Conservation (phyloP, 768 basidiomycete species). For the Hericium rajendrae region DNA sequence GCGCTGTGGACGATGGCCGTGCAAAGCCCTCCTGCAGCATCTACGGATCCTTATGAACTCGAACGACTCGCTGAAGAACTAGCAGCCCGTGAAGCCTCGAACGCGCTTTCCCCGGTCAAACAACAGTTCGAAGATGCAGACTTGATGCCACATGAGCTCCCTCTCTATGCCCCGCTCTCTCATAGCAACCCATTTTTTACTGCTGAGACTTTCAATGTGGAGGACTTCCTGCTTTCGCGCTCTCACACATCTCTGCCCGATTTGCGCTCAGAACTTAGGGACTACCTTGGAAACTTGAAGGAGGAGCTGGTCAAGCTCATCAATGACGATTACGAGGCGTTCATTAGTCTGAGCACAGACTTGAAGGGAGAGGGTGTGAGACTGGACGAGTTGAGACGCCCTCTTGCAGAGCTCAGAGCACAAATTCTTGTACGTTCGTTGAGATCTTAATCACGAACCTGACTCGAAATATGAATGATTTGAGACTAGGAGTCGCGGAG, state of each 20-base stretch:
- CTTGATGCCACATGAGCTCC: constrained; percentile 37
- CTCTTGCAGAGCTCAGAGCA: constrained; percentile 50
- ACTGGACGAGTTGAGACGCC: constrained; percentile 55
- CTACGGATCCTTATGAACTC: constrained; percentile 53
- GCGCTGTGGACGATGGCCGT: background rate
- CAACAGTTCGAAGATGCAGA: constrained; percentile 1
- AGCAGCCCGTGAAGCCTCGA: constrained; percentile 39
- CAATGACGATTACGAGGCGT: constrained; percentile 97
- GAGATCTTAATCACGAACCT: background rate
- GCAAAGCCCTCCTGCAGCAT: constrained; percentile 2
- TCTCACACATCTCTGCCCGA: constrained; percentile 81
- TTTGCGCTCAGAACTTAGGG: constrained; percentile 75
- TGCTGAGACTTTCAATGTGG: constrained; percentile 64
- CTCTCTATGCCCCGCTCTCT: constrained; percentile 61
- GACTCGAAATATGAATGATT: background rate
- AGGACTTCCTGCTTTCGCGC: constrained; percentile 81
- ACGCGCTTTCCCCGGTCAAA: background rate
- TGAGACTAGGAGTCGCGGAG: constrained; percentile 44
- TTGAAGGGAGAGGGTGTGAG: constrained; percentile 75
- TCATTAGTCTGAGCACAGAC: constrained; percentile 92
- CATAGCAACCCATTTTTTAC: constrained; percentile 71
- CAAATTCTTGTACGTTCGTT: constrained; percentile 55
- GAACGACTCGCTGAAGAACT: constrained; percentile 70
- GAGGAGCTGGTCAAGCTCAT: constrained; percentile 93
- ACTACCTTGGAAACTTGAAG: constrained; percentile 76